These are phyloP conservation scores for Nitzschia palea DNA, from an alignment of 108 stramenopile species.

Conservation along the genomic window DNA sequence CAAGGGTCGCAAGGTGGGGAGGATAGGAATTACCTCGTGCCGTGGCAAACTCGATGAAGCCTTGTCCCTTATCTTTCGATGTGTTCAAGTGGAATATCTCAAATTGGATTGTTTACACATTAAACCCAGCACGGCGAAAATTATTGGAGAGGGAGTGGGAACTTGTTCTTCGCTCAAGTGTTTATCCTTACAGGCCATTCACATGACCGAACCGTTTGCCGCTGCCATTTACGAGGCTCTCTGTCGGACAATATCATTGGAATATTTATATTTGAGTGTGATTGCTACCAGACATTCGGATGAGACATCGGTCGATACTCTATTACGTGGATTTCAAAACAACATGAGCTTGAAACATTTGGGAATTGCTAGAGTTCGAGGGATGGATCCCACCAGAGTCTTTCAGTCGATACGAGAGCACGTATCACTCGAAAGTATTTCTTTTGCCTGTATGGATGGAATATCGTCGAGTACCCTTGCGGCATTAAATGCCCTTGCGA, in stretches of 20 bases:
- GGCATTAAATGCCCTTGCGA: not conserved
- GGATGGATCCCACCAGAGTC: not conserved
- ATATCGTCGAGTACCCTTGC: not conserved
- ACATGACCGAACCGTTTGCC: not conserved
- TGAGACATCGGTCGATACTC: not conserved
- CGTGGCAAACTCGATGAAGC: conserved; percentile 1
- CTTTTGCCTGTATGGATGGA: conserved; percentile 1
- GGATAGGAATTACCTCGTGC: not conserved
- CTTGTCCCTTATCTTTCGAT: not conserved
- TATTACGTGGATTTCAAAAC: not conserved
- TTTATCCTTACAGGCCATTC: not conserved
- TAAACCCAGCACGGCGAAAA: not conserved
- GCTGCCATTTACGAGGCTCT: not conserved
- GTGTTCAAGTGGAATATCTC: not conserved
- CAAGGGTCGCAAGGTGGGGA: not conserved
- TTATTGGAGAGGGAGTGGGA: not conserved
- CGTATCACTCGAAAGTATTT: not conserved
- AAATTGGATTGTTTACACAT: not conserved
- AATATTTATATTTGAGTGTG: not conserved
- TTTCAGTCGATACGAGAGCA: not conserved
- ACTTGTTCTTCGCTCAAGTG: not conserved
- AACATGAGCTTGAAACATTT: not conserved
- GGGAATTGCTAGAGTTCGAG: conserved; percentile 1
- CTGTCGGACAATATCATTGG: not conserved
- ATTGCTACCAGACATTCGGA: not conserved